Base-by-base conservation (phyloP, 352 stramenopile species). In the Globisporangium emineosum region DNA sequence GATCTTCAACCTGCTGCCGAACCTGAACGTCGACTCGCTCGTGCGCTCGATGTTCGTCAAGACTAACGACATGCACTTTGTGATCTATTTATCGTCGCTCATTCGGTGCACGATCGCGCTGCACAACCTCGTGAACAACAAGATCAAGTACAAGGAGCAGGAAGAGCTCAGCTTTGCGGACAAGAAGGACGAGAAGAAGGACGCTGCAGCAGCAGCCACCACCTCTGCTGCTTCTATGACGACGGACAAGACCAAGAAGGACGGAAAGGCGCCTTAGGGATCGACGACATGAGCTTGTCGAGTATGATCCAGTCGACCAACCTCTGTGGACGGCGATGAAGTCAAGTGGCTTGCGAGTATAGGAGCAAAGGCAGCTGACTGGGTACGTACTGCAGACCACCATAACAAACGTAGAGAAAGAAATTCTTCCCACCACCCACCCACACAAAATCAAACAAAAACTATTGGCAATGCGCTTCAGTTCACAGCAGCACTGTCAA, bases 1-100 rank as follows among this genome's bases (percentile, higher is more conserved):
- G n/a, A 99, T 99, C 72, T 97, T 99, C 73, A 99, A 99, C 76
- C 75, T 99, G 45, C 78, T 99, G 64, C 97, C 97, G 27, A 99
- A 99, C 79, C 77, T 99, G 29, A 99, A 99, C 79, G 89, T 98
- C 30, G 92, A 98, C 64, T 92, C 97, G 72, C 89, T 99, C 60
- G 94, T 99, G 63, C 87, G 93, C 61, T 93, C 89, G 56, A 97
- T 99, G 89, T 93, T 99, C 68, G 93, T 99, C 68, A 99, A 99
- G 87, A 99, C 97, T 30, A 99, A 99, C 84, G 98, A 99, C 83
- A 99, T 99, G 93, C 94, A 99, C 79, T 97, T 99, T 63, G 92
- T 97, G 59, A 98, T 99, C 71, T 99, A 99, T 86, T 90, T 99
- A 76, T 97, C 93, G 66, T 91, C 94, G 50, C 78, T 99, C 51